A percentile compares a stretch with the other conserved stretches of the same genome.
phyloP scores from a whole-genome alignment of 2,329 filamentous ascomycete genomes.

The Hymenoscyphus occultus region DNA sequence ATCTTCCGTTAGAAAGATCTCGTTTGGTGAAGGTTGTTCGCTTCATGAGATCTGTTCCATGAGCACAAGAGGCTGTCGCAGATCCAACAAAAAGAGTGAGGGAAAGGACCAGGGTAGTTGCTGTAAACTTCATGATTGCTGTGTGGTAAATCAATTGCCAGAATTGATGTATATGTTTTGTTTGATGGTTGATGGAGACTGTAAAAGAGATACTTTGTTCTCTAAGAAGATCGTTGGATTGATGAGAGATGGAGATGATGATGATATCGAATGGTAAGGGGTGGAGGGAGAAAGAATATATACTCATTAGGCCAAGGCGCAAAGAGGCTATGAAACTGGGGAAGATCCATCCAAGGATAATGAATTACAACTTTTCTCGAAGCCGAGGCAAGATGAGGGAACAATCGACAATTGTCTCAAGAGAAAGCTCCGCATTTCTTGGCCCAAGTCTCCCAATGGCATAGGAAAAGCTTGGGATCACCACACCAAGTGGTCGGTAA shows the following conservation, averaged over 20 bases:
- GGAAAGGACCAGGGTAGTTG: constrained; percentile 9
- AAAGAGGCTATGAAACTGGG: not conserved
- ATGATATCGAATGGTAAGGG: not conserved
- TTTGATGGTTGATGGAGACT: not conserved
- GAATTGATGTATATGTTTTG: constrained; percentile 1
- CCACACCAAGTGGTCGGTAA: not conserved
- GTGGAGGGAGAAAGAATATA: not conserved
- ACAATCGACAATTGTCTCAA: not conserved
- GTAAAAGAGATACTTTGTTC: not conserved
- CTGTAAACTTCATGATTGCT: constrained; percentile 13
- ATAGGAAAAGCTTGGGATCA: not conserved
- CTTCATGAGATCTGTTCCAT: constrained; percentile 20
- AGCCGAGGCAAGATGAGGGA: not conserved
- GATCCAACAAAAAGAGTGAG: constrained; percentile 13
- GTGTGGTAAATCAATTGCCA: not conserved
- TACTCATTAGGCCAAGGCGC: not conserved
- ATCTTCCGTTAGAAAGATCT: constrained; percentile 7
- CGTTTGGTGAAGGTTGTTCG: constrained; percentile 18
- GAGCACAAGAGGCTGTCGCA: constrained; percentile 23
- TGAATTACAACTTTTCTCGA: not conserved
- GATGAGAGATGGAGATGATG: not conserved
- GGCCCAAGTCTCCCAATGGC: not conserved
- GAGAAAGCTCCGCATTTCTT: constrained; percentile 8
- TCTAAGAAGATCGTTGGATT: not conserved
- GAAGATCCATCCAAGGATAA: not conserved